phyloP scores from a whole-genome alignment of 2,329 filamentous ascomycete genomes.

The Coniochaeta sp. region DNA sequence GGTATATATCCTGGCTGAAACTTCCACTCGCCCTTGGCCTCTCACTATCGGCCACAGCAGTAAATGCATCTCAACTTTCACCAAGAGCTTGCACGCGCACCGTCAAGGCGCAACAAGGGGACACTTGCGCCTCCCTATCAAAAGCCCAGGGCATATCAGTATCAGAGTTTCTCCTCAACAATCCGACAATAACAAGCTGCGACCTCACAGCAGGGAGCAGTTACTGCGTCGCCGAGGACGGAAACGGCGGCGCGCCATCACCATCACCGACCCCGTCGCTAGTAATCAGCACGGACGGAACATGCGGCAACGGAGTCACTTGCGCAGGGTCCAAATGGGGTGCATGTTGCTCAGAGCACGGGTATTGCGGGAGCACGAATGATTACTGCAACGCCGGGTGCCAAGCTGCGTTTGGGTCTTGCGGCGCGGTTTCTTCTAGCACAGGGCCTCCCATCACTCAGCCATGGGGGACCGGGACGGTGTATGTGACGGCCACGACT shows the following conservation, averaged over 20 bases:
- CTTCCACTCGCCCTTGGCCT: neutral
- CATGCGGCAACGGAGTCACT: neutral
- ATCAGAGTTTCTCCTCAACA: slow-evolving; percentile 3
- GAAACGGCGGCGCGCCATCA: neutral
- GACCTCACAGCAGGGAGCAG: neutral
- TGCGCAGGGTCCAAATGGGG: slow-evolving; percentile 2
- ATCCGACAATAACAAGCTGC: neutral
- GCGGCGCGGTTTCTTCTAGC: neutral
- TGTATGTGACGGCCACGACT: neutral
- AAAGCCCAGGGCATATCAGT: neutral
- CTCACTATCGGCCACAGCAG: neutral
- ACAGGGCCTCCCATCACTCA: neutral
- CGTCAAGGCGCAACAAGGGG: slow-evolving; percentile 1
- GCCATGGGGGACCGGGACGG: neutral
- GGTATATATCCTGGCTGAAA: neutral
- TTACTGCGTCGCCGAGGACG: slow-evolving; percentile 1
- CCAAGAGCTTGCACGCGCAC: neutral
- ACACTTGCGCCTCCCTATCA: slow-evolving; percentile 1
- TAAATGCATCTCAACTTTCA: neutral
- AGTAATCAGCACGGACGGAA: neutral
- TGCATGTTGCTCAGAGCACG: slow-evolving; percentile 1
- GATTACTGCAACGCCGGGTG: neutral
- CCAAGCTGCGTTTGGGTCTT: neutral
- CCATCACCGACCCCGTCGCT: neutral
- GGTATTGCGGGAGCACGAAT: slow-evolving; percentile 1